Evolutionary conservation across 495 filamentous ascomycete species (phyloP), one percentile per base, ranked within the genome.

Genomic region (Neurospora sp.): DNA sequence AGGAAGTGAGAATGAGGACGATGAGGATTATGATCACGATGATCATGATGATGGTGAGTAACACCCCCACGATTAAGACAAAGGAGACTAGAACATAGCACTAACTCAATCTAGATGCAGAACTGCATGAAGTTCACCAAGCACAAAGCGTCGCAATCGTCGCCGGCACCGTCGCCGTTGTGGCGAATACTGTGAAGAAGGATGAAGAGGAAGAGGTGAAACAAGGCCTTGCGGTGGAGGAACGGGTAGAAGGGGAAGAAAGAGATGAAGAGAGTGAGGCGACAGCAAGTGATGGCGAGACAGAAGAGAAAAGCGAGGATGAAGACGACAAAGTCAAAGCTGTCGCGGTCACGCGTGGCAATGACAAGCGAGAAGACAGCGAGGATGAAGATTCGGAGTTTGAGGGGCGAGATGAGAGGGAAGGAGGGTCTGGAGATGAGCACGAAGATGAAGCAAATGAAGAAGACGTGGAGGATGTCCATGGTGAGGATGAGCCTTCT

Each of bases 311-410:
- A 40, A 46, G 53, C 0, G 53, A 66, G 27, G 53, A 66, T 18
- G 53, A 66, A 3, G 53, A 66, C 1, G 53, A 66, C 53, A 2
- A 66, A 18, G 14, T 66, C 14, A 35, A 66, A 1, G 27, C 27
- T 18, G 53, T 18, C 3, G 27, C 7, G 14, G 27, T 4, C 1
- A 1, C 14, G 27, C 14, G 53, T 6, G 27, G 40, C 5, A 14
- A 31, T 38, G 71, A 27, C 39, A 69, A 70, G 40, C 41, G 39
- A 37, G 40, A 38, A 53, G 75, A 75, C 46, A 40, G 71, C 66
- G 72, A 71, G 12, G 70, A 69, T 12, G 44, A 31, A n/a, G 41
- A 14, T 39, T 11, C 39, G 31, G 22, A 38, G 16, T 12, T 38
- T 41, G 42, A 39, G 11, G 69, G 38, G 18, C 27, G 39, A 6